Percentiles rank a stretch among this genome's conserved stretches.
Conservation (phyloP, 1,284 basidiomycete genomes). For the Xerocomus nothofagi region DNA sequence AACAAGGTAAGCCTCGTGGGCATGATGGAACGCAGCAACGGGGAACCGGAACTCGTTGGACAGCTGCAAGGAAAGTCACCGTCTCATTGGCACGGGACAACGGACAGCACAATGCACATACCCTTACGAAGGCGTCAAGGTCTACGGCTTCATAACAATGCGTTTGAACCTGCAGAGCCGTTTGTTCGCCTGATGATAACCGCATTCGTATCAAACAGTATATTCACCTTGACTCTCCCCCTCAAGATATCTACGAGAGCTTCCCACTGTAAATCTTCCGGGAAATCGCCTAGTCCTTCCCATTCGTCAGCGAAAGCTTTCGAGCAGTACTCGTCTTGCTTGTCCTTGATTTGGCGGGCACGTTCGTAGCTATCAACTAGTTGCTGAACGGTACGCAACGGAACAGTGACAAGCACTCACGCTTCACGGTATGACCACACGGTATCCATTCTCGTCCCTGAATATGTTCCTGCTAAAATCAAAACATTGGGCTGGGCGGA, state of each 20-base stretch:
- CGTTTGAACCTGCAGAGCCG: conserved; percentile 32
- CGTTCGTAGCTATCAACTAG: conserved; percentile 34
- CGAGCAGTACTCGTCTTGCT: conserved; percentile 72
- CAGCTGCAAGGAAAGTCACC: conserved; percentile 40
- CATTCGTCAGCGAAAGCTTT: conserved; percentile 55
- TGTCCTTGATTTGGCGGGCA: conserved; percentile 57
- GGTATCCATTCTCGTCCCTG: conserved; percentile 46
- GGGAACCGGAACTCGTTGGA: conserved; percentile 81
- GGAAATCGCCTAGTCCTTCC: conserved; percentile 62
- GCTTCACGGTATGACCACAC: conserved; percentile 56
- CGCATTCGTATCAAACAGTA: background rate
- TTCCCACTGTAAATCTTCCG: conserved; percentile 79
- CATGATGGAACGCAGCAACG: conserved; percentile 85
- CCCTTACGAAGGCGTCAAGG: conserved; percentile 67
- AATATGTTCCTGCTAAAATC: conserved; percentile 25
- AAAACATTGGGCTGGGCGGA: conserved; percentile 2
- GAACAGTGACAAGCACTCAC: conserved; percentile 13
- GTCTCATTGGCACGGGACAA: background rate
- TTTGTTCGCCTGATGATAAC: background rate
- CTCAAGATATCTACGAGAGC: conserved; percentile 80
- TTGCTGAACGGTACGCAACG: conserved; percentile 21
- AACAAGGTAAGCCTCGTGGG: conserved; percentile 83
- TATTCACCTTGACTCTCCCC: conserved; percentile 66
- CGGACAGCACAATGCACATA: conserved; percentile 26
- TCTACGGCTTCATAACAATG: conserved; percentile 85